Conservation (phyloP, 139 green algal genomes). For the Chlorella sp. region DNA sequence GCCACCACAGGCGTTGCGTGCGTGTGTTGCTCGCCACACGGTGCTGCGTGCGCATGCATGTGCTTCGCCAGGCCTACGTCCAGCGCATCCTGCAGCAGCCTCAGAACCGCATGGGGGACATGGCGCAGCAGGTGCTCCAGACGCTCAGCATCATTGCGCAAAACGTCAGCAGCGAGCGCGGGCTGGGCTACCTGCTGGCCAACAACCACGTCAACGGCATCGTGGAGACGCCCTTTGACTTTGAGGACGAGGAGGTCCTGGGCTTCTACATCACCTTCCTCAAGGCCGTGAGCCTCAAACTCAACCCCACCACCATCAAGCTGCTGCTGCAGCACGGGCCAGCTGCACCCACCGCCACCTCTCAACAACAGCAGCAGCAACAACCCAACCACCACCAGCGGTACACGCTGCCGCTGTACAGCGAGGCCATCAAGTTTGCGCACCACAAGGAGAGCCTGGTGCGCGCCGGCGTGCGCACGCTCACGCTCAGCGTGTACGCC, state of each 20-base stretch:
- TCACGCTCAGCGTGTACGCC: constrained; percentile 91
- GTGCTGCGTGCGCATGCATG: too few relatives aligned
- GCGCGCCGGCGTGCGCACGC: constrained; percentile 87
- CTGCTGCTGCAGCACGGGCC: constrained; percentile 75
- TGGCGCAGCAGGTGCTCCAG: constrained; percentile 80
- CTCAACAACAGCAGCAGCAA: too few relatives aligned
- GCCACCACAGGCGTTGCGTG: background rate
- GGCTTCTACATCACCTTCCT: constrained; percentile 97
- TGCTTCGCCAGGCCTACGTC: constrained; percentile 6
- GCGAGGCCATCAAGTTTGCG: constrained; percentile 83
- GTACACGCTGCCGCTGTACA: constrained; percentile 86
- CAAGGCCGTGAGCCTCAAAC: constrained; percentile 91
- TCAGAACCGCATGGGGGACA: constrained; percentile 65
- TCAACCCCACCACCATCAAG: constrained; percentile 81
- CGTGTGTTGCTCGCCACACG: too few relatives aligned
- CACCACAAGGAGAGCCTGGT: constrained; percentile 94
- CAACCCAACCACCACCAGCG: constrained; percentile 3
- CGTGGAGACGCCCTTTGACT: constrained; percentile 83
- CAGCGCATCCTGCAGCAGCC: constrained; percentile 68
- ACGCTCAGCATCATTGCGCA: constrained; percentile 95
- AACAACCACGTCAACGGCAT: constrained; percentile 98
- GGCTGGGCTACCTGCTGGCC: constrained; percentile 92
- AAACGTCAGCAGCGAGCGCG: constrained; percentile 85
- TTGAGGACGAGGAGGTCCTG: constrained; percentile 94
- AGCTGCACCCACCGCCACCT: background rate